Conservation (phyloP, 225 moss, liverwort and hornwort species). For the Climacium dendroides region DNA sequence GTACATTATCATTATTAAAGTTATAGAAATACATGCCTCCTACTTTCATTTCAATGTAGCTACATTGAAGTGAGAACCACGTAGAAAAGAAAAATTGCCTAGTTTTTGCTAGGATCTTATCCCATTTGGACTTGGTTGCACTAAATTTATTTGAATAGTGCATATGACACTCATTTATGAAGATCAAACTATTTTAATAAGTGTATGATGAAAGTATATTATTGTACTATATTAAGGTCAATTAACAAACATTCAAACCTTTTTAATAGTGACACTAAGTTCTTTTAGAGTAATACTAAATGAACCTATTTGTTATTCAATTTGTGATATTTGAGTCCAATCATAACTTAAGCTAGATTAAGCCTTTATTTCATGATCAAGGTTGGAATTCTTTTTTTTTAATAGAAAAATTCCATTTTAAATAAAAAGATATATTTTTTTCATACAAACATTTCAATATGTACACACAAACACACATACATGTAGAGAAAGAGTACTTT, state of each 20-base stretch:
- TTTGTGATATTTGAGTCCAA: not conserved
- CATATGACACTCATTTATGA: not conserved
- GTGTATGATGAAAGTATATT: not conserved
- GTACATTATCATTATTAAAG: not conserved
- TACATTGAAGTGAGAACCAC: not conserved
- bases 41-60: not conserved
- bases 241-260: not conserved
- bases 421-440: not conserved
- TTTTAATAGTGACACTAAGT: not conserved
- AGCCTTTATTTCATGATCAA: not conserved
- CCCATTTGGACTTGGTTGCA: not conserved
- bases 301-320: accelerated
- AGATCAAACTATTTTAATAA: not conserved
- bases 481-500: too few species aligned
- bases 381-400: not conserved
- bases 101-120: too few species aligned
- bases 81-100: not conserved
- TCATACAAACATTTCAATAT: too few species aligned
- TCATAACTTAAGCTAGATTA: not conserved
- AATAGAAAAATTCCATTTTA: too few species aligned
- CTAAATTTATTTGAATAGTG: not conserved
- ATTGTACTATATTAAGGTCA: not conserved
- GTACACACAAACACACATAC: too few species aligned
- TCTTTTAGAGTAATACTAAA: not conserved
- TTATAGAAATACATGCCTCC: not conserved